Evolutionary conservation across 805 yeast genomes (phyloP).

Genomic region (Priceomyces melissophilus): DNA sequence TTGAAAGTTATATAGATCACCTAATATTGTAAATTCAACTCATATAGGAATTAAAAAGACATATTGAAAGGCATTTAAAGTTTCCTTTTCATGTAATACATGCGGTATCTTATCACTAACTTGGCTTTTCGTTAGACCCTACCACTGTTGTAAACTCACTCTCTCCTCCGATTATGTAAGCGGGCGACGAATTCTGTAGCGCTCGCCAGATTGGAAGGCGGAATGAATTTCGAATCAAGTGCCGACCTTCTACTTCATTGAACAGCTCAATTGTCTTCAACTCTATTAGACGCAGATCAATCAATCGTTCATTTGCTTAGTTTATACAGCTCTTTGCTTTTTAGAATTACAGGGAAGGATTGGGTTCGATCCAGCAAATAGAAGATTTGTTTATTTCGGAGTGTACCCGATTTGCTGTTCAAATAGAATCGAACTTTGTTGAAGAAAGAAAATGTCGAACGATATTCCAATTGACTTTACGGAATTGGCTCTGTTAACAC

Average conservation of each 20-base stretch:
- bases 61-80: too few relatives aligned
- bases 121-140: too few relatives aligned
- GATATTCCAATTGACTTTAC: conserved; percentile 97
- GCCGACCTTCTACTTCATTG: background rate
- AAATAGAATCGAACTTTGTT: conserved; percentile 2
- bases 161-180: background rate
- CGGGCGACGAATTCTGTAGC: conserved; percentile 1
- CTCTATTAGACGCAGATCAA: conserved; percentile 2
- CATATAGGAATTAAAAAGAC: too few relatives aligned
- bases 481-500: conserved; percentile 85
- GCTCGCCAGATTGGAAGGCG: conserved; percentile 5
- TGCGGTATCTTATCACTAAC: too few relatives aligned
- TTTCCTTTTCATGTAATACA: too few relatives aligned
- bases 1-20: too few relatives aligned
- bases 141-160: background rate
- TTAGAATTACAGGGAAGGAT: background rate
- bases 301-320: conserved; percentile 3
- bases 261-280: conserved; percentile 1
- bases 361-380: conserved; percentile 1
- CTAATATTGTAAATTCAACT: background rate
- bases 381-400: conserved; percentile 1
- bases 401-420: conserved; percentile 4
- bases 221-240: conserved; percentile 2
- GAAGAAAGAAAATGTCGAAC: conserved; percentile 16
- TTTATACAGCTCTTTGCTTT: conserved; percentile 1